Conservation (phyloP, 2,329 filamentous ascomycete species). For the Penicillium concentricum region DNA sequence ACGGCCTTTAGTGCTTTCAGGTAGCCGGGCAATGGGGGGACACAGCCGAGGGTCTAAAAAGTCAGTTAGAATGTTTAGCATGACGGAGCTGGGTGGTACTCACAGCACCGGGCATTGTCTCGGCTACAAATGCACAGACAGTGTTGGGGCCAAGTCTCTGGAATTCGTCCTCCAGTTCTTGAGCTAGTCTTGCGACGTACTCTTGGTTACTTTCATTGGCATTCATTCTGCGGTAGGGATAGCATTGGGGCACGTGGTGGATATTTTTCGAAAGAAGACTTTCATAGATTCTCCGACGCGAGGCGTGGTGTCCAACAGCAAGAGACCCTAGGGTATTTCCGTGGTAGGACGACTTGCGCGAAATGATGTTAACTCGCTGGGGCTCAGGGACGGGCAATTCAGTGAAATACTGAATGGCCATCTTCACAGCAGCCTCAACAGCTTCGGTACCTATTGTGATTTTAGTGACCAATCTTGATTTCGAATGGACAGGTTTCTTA, state of each 20-base stretch:
- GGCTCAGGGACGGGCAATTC: slow-evolving; percentile 54
- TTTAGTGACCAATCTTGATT: slow-evolving; percentile 2
- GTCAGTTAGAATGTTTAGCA: background rate
- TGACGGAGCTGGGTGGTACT: slow-evolving; percentile 13
- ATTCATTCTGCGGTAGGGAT: slow-evolving; percentile 57
- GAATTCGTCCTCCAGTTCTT: slow-evolving; percentile 67
- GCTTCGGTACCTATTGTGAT: slow-evolving; percentile 58
- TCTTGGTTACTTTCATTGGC: slow-evolving; percentile 51
- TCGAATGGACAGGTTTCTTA: slow-evolving; percentile 19
- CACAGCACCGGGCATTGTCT: slow-evolving; percentile 51
- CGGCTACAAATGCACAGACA: slow-evolving; percentile 65
- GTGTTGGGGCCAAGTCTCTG: slow-evolving; percentile 59
- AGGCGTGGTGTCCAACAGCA: slow-evolving; percentile 61
- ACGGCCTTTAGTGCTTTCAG: slow-evolving; percentile 54
- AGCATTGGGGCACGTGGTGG: slow-evolving; percentile 62
- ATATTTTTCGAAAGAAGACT: slow-evolving; percentile 55
- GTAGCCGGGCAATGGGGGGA: slow-evolving; percentile 54
- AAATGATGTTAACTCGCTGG: slow-evolving; percentile 59
- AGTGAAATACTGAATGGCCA: slow-evolving; percentile 63
- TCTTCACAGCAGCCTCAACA: slow-evolving; percentile 65
- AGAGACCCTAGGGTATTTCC: slow-evolving; percentile 68
- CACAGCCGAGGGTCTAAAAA: slow-evolving; percentile 49
- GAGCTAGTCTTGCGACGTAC: slow-evolving; percentile 59
- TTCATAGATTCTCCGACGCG: slow-evolving; percentile 60
- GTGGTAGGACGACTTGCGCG: slow-evolving; percentile 65